These are phyloP conservation scores for Vaccinium corymbosum DNA, from an alignment of 148 eudicot genomes.

Conservation along the genomic window DNA sequence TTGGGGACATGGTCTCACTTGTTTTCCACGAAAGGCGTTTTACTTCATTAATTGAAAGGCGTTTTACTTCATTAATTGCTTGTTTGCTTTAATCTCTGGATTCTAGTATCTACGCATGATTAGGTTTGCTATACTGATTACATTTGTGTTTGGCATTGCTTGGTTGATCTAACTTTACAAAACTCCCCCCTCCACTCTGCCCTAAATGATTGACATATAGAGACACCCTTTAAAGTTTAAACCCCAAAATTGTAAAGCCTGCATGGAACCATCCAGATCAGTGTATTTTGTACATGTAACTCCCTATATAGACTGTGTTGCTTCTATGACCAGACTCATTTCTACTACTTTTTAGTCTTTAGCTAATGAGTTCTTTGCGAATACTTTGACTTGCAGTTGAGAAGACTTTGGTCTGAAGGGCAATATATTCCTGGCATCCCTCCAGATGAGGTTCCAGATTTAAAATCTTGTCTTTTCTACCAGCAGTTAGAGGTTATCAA, in stretches of 20 bases:
- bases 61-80: neutral
- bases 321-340: neutral
- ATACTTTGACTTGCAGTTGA: slow-evolving; percentile 53
- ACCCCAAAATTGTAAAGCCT: neutral
- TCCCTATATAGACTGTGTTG: neutral
- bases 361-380: slow-evolving; percentile 9
- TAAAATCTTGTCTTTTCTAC: slow-evolving; percentile 77
- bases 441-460: slow-evolving; percentile 64
- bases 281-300: neutral
- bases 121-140: neutral
- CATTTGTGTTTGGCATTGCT: neutral
- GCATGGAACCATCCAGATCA: too few species aligned
- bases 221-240: neutral
- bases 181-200: neutral
- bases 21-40: neutral
- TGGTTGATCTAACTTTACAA: neutral
- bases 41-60: neutral
- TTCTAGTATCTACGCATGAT: neutral
- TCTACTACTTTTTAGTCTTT: neutral
- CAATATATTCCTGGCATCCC: slow-evolving; percentile 89
- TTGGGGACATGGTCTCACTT: neutral
- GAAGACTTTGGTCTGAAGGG: slow-evolving; percentile 87
- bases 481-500: slow-evolving; percentile 95
- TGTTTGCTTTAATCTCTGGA: neutral
- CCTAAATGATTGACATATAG: neutral